These are phyloP conservation scores for Pyrus bretschneideri DNA, from an alignment of 306 rosid genomes.

Conservation along the genomic window DNA sequence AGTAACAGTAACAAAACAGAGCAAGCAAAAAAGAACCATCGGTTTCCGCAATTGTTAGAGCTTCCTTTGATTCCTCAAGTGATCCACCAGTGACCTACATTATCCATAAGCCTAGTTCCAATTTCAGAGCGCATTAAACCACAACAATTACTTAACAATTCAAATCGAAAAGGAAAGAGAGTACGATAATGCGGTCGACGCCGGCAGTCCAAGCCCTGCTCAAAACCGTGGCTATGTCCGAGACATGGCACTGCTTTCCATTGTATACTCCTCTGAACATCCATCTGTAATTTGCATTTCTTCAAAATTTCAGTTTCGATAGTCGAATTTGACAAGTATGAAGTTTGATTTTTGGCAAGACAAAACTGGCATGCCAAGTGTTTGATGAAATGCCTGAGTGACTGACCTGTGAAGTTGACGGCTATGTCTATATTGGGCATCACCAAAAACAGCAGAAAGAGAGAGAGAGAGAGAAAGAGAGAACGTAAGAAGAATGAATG, in stretches of 20 bases:
- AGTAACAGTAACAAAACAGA: background rate
- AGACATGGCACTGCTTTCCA: slow-evolving; percentile 78
- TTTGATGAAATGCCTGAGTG: slow-evolving; percentile 61
- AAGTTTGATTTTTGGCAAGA: background rate
- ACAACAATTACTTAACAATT: background rate
- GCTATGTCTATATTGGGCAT: slow-evolving; percentile 61
- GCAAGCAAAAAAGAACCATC: slow-evolving; percentile 45
- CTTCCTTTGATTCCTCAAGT: slow-evolving; percentile 86
- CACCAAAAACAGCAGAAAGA: background rate
- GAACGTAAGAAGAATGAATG: background rate
- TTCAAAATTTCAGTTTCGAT: background rate
- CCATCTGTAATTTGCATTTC: slow-evolving; percentile 50
- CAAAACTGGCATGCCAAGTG: slow-evolving; percentile 4
- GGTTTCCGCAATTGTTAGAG: slow-evolving; percentile 81
- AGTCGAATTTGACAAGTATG: background rate
- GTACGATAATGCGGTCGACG: slow-evolving; percentile 76
- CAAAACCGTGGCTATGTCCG: slow-evolving; percentile 70
- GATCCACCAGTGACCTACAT: slow-evolving; percentile 93
- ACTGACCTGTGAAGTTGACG: slow-evolving; percentile 81
- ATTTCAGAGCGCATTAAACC: background rate
- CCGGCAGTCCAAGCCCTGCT: slow-evolving; percentile 91
- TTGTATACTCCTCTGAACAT: slow-evolving; percentile 89
- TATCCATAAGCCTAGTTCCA: slow-evolving; percentile 19
- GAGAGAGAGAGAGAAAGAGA: background rate
- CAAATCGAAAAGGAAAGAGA: background rate